phyloP scores from a whole-genome alignment of 2,329 filamentous ascomycete species.

The Torrubiella hemipterigena region DNA sequence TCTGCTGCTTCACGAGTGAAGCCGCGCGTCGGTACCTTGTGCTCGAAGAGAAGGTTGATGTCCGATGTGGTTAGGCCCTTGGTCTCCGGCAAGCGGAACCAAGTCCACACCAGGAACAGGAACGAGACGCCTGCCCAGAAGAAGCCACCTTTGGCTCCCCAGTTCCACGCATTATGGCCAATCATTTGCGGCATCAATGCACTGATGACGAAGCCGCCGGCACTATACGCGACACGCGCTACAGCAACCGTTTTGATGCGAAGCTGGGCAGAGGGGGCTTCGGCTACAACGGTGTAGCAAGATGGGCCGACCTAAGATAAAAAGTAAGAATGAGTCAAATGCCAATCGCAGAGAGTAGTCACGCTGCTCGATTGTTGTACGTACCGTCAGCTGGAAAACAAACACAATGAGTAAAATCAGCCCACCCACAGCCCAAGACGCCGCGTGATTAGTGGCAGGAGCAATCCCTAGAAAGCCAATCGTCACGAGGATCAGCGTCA shows the following conservation, averaged over 20 bases:
- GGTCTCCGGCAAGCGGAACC: neutral
- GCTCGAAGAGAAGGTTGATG: neutral
- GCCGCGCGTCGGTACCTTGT: neutral
- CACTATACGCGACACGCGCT: neutral
- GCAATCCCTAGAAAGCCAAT: no score
- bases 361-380: no score
- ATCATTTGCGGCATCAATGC: neutral
- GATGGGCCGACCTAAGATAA: neutral
- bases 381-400: no score
- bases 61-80: neutral
- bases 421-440: neutral
- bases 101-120: neutral
- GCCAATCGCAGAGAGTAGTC: no score
- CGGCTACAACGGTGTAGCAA: neutral
- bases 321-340: neutral
- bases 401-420: neutral
- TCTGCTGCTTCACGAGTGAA: slow-evolving; percentile 1
- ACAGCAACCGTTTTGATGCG: neutral
- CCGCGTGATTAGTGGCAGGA: neutral
- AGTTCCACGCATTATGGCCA: neutral
- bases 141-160: neutral
- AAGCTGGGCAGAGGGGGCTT: neutral
- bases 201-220: neutral
- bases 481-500: no score
- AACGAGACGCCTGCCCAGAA: neutral